Evolutionary conservation across 1,284 basidiomycete species (phyloP).

Genomic region (Fomes fomentarius): DNA sequence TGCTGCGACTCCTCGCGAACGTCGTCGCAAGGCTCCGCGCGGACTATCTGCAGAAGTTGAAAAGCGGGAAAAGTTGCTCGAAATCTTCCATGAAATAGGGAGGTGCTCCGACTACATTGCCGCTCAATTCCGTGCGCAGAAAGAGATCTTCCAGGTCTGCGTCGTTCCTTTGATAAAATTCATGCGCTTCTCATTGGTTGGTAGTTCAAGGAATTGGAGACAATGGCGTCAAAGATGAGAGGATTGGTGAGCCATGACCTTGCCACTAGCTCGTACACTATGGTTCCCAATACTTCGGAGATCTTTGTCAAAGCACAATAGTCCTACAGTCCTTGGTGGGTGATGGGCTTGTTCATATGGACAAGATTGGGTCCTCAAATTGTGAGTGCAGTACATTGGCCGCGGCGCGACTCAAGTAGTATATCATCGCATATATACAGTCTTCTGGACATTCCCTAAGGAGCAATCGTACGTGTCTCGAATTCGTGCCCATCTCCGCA

Average conservation of each 20-base stretch:
- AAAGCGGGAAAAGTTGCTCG: constrained; percentile 78
- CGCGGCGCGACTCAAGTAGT: constrained; percentile 4
- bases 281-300: neutral
- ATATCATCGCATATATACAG: constrained; percentile 51
- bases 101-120: constrained; percentile 24
- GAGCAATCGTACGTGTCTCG: constrained; percentile 61
- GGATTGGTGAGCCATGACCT: constrained; percentile 67
- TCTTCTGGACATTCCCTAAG: constrained; percentile 92
- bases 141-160: constrained; percentile 81
- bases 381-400: constrained; percentile 72
- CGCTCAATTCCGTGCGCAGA: constrained; percentile 49
- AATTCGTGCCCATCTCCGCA: neutral
- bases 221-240: constrained; percentile 81
- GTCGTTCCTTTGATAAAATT: neutral
- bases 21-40: constrained; percentile 69
- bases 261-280: neutral
- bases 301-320: constrained; percentile 60
- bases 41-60: constrained; percentile 82
- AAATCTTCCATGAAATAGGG: constrained; percentile 90
- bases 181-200: neutral
- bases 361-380: constrained; percentile 92
- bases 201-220: constrained; percentile 88
- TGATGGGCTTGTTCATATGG: constrained; percentile 79
- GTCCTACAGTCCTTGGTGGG: constrained; percentile 83
- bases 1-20: neutral